Percentiles rank a stretch among this genome's conserved stretches.
Evolutionary conservation across 805 yeast genomes (phyloP).

Genomic region (Torulaspora quercuum): DNA sequence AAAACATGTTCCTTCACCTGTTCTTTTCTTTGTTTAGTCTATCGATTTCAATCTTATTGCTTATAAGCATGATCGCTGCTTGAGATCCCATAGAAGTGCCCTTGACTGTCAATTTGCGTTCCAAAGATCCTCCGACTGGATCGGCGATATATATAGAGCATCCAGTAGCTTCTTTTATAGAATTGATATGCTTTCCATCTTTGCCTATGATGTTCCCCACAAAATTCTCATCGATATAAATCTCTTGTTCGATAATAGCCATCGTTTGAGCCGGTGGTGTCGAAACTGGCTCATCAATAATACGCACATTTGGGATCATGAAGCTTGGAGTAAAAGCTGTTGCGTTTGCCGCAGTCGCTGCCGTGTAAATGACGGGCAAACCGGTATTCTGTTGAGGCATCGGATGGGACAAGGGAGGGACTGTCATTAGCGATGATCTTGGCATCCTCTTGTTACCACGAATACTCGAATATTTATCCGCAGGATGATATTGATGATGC

Average conservation of each 20-base stretch:
- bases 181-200: conserved; percentile 78
- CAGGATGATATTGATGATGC: conserved; percentile 30
- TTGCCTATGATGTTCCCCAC: conserved; percentile 86
- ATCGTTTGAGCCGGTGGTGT: conserved; percentile 41
- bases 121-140: conserved; percentile 49
- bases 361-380: conserved; percentile 21
- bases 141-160: conserved; percentile 69
- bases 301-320: conserved; percentile 28
- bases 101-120: conserved; percentile 62
- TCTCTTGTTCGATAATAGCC: conserved; percentile 55
- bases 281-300: conserved; percentile 20
- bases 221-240: conserved; percentile 69
- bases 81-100: conserved; percentile 69
- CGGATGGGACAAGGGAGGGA: conserved; percentile 12
- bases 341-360: conserved; percentile 30
- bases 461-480: conserved; percentile 20
- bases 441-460: conserved; percentile 21
- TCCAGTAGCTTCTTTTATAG: conserved; percentile 71
- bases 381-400: conserved; percentile 8
- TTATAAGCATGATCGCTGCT: conserved; percentile 66
- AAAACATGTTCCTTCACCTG: conserved; percentile 10
- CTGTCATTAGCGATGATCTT: conserved; percentile 17
- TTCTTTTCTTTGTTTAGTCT: conserved; percentile 43
- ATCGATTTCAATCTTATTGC: conserved; percentile 67
- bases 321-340: conserved; percentile 28